Evolutionary conservation across 1,139 yeast species (phyloP), one percentile per base, ranked within the genome.

Genomic region (Saccharomyces hybrid): DNA sequence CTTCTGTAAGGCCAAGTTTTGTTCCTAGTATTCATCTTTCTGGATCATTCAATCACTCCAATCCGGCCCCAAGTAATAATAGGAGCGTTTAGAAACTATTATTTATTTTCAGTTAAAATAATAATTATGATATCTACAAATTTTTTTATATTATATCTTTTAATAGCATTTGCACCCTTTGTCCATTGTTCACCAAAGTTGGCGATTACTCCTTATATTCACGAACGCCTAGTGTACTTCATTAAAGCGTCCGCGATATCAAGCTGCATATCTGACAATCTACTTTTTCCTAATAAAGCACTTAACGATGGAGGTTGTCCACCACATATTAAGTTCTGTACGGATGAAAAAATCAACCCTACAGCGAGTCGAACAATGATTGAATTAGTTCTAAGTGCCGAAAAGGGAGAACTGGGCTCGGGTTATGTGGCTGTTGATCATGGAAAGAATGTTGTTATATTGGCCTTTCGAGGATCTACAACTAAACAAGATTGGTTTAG

Each of bases 401-500:
- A 71, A 8, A 63, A 71, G 58, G 75, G 75, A 8, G 77, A 77
- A 47, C 74, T 80, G 7, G 84, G 87, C 0, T 75, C 84, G 0
- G 87, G 75, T 1, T 67, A 61, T 54, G 61, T 69, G 5, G 62
- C 69, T 28, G 69, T 68, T 1, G 72, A 69, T 52, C 70, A 67
- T 55, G 81, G 4, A 63, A 73, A 55, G 65, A 73, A 58, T 68
- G 84, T 31, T 56, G 76, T 54, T 62, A 79, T 57, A 74, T 71
- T 38, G 42, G 64, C 64, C 0, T 80, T 82, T 57, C 75, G 87
- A 67, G 88, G 89, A 2, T 80, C 86, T 0, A 73, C 81, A 1
- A 75, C 84, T 4, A 67, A 73, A 8, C 73, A 77, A 48, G 91
- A 84, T 62, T 79, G 86, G 82, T 58, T 75, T 19, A 75, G 80